phyloP scores from a whole-genome alignment of 352 stramenopile species.

The Saprolegnia parasitica region DNA sequence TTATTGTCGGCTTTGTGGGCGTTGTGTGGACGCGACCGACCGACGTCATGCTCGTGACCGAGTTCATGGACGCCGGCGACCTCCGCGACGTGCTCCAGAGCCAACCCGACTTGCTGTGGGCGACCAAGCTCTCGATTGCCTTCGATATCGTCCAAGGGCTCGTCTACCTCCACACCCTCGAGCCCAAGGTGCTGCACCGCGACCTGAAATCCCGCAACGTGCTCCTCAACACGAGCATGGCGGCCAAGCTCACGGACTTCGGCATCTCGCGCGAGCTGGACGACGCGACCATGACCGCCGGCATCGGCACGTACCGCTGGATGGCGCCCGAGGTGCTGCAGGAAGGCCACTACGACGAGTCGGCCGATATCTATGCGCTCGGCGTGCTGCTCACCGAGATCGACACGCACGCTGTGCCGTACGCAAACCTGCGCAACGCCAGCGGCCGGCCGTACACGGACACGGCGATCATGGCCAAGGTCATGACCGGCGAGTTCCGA shows the following conservation, averaged over 20 bases:
- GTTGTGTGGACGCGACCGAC: slow-evolving; percentile 62
- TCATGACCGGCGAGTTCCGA: slow-evolving; percentile 5
- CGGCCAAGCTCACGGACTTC: slow-evolving; percentile 65
- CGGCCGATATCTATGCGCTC: slow-evolving; percentile 51
- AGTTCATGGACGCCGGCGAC: slow-evolving; percentile 70
- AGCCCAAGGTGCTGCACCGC: slow-evolving; percentile 57
- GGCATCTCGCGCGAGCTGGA: slow-evolving; percentile 55
- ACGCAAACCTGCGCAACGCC: slow-evolving; percentile 10
- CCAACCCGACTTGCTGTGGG: slow-evolving; percentile 43
- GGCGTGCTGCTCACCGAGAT: slow-evolving; percentile 77
- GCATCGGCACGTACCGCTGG: slow-evolving; percentile 47
- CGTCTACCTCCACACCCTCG: slow-evolving; percentile 64
- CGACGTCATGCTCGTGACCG: slow-evolving; percentile 52
- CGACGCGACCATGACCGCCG: slow-evolving; percentile 63
- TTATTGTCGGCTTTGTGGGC: slow-evolving; percentile 61
- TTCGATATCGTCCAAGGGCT: slow-evolving; percentile 62
- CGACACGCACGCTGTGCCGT: slow-evolving; percentile 32
- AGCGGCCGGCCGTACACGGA: slow-evolving; percentile 1
- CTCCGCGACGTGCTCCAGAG: slow-evolving; percentile 47
- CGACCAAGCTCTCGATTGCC: slow-evolving; percentile 64
- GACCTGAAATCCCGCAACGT: slow-evolving; percentile 68
- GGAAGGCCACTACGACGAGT: slow-evolving; percentile 51
- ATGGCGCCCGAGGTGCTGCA: slow-evolving; percentile 55
- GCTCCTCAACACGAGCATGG: slow-evolving; percentile 47
- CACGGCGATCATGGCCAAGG: slow-evolving; percentile 21